Percentiles rank a stretch among this genome's conserved stretches.
Conservation (phyloP, 768 basidiomycete species). For the Tephrocybe sp. region DNA sequence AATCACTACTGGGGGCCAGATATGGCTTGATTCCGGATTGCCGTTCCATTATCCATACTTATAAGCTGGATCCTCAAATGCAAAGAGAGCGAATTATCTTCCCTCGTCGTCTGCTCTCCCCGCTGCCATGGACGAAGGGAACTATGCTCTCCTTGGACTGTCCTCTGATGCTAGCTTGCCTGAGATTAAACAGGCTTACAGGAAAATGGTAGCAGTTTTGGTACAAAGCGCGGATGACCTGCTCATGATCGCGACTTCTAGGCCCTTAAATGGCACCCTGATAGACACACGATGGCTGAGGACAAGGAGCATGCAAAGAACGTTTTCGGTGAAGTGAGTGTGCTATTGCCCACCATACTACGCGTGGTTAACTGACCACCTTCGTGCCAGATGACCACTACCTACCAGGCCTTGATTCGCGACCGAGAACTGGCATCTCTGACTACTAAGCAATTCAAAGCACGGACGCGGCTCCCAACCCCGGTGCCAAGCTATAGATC, state of each 20-base stretch:
- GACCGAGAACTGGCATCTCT: constrained; percentile 27
- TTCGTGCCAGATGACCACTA: constrained; percentile 47
- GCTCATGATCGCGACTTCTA: constrained; percentile 15
- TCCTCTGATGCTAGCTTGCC: constrained; percentile 44
- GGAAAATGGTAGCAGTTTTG: constrained; percentile 48
- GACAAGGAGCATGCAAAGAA: constrained; percentile 53
- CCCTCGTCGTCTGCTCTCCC: not conserved
- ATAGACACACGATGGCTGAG: constrained; percentile 55
- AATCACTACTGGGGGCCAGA: constrained; percentile 7
- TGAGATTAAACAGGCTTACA: constrained; percentile 49
- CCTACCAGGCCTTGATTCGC: constrained; percentile 55
- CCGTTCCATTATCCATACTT: constrained; percentile 3
- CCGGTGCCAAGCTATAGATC: constrained; percentile 20
- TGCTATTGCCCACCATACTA: not conserved
- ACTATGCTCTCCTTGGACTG: constrained; percentile 48
- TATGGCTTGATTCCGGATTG: constrained; percentile 12
- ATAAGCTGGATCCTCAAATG: constrained; percentile 8
- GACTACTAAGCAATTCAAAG: constrained; percentile 9
- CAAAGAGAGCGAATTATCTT: not conserved
- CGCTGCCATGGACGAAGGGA: constrained; percentile 30
- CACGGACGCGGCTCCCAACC: constrained; percentile 12
- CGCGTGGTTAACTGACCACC: not conserved
- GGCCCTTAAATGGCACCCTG: constrained; percentile 71
- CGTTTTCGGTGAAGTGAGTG: constrained; percentile 57
- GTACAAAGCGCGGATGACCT: constrained; percentile 18